Conservation (phyloP, 345 rosid species). For the Ricinus communis region DNA sequence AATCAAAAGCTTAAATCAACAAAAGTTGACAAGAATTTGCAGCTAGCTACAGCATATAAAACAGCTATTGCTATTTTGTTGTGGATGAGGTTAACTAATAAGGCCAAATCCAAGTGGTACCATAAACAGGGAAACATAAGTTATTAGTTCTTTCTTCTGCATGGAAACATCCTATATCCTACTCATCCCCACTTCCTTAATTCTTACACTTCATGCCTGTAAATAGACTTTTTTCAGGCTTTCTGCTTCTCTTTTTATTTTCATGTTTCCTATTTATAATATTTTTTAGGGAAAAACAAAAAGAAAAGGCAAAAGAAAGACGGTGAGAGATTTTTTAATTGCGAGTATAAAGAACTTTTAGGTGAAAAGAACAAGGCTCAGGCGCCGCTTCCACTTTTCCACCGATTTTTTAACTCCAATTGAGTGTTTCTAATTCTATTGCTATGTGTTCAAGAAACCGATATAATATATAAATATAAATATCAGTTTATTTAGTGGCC, state of each 20-base stretch:
- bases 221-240: not conserved
- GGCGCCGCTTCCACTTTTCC: slow-evolving; percentile 36
- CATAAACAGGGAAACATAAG: slow-evolving; percentile 7
- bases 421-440: not conserved
- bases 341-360: not conserved
- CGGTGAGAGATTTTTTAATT: not conserved
- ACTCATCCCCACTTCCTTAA: too few relatives aligned
- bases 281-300: not conserved
- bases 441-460: not conserved
- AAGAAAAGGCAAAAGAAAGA: not conserved
- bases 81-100: not conserved
- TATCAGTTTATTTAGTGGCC: not conserved
- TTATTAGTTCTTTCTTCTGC: too few relatives aligned
- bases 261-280: not conserved
- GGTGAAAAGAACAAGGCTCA: slow-evolving; percentile 15
- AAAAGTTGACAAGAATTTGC: not conserved
- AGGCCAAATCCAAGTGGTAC: not conserved
- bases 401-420: slow-evolving; percentile 17
- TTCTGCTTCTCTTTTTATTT: not conserved
- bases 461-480: too few relatives aligned
- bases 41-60: slow-evolving; percentile 5
- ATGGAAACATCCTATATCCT: too few relatives aligned
- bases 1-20: not conserved
- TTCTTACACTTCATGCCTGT: not conserved
- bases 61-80: not conserved